Conservation (phyloP, 1,139 yeast species). For the Magnusiomyces ingens region DNA sequence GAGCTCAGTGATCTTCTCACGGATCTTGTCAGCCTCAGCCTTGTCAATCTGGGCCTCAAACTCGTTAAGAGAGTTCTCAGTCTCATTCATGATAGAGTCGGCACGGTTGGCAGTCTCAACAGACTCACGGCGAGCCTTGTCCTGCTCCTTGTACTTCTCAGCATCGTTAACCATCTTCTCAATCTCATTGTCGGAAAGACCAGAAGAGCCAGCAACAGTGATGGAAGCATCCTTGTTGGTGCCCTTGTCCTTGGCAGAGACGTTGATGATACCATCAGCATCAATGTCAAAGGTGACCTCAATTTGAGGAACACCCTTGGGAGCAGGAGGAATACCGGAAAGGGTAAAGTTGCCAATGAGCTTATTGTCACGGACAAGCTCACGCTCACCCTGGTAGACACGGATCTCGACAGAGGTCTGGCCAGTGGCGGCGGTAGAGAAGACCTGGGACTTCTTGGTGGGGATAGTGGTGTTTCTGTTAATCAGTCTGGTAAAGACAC, state of each 20-base stretch:
- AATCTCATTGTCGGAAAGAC: slow-evolving; percentile 91
- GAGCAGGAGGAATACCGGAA: slow-evolving; percentile 94
- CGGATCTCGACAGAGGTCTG: slow-evolving; percentile 98
- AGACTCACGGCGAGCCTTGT: slow-evolving; percentile 89
- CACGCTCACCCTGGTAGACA: slow-evolving; percentile 99
- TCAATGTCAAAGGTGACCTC: slow-evolving; percentile 97
- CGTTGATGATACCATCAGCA: slow-evolving; percentile 98
- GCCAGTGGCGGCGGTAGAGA: slow-evolving; percentile 98
- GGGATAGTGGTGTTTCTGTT: slow-evolving; percentile 98
- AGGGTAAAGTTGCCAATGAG: slow-evolving; percentile 96
- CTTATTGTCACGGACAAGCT: slow-evolving; percentile 97
- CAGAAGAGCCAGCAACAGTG: slow-evolving; percentile 98
- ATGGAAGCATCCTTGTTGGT: slow-evolving; percentile 97
- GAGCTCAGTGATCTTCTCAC: slow-evolving; percentile 65
- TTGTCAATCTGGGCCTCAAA: slow-evolving; percentile 88
- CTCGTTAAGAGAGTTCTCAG: slow-evolving; percentile 90
- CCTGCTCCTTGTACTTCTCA: slow-evolving; percentile 94
- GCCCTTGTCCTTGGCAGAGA: slow-evolving; percentile 97
- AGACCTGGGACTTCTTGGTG: slow-evolving; percentile 92
- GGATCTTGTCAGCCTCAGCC: slow-evolving; percentile 80
- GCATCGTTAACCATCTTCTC: slow-evolving; percentile 99
- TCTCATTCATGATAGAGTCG: slow-evolving; percentile 92
- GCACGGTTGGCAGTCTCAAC: slow-evolving; percentile 97
- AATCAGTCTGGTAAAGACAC: slow-evolving; percentile 95
- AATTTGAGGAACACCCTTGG: slow-evolving; percentile 99